Percentiles rank a stretch among this genome's conserved stretches.
phyloP scores from a whole-genome alignment of 306 rosid species.

The Luffa aegyptiaca region DNA sequence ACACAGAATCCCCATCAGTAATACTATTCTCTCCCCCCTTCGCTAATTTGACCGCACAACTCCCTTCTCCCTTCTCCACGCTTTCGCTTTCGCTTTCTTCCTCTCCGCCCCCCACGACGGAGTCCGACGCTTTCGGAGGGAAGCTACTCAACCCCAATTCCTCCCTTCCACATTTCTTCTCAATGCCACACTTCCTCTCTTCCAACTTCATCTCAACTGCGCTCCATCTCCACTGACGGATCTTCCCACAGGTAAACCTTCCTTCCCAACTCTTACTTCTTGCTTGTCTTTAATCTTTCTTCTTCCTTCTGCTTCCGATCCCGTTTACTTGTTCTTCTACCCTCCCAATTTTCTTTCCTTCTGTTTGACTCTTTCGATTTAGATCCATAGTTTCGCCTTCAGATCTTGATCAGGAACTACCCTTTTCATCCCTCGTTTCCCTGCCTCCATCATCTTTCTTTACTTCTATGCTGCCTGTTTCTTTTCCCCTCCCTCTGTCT shows the following conservation, averaged over 20 bases:
- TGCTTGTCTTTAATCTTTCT: not conserved
- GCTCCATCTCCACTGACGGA: not conserved
- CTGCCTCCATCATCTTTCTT: not conserved
- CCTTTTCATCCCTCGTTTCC: not conserved
- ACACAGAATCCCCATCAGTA: not conserved
- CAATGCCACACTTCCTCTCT: not conserved
- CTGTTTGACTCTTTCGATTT: not conserved
- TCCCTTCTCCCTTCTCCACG: not conserved
- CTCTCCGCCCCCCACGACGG: not conserved
- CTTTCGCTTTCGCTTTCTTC: not conserved
- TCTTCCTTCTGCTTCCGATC: not conserved
- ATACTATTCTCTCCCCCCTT: not conserved
- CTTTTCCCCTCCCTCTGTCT: not conserved
- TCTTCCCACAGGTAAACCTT: not conserved
- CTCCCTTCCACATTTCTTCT: not conserved
- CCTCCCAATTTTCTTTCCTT: not conserved
- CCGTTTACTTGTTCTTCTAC: not conserved
- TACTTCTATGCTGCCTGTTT: not conserved
- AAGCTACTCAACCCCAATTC: not conserved
- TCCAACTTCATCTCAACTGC: not conserved
- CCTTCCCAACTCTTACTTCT: not conserved
- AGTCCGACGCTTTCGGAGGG: not conserved
- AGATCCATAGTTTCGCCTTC: constrained; percentile 1
- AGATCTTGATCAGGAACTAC: not conserved
- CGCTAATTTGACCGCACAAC: constrained; percentile 1